Evolutionary conservation across 345 rosid species (phyloP).

Genomic region (Eucalyptus albens): DNA sequence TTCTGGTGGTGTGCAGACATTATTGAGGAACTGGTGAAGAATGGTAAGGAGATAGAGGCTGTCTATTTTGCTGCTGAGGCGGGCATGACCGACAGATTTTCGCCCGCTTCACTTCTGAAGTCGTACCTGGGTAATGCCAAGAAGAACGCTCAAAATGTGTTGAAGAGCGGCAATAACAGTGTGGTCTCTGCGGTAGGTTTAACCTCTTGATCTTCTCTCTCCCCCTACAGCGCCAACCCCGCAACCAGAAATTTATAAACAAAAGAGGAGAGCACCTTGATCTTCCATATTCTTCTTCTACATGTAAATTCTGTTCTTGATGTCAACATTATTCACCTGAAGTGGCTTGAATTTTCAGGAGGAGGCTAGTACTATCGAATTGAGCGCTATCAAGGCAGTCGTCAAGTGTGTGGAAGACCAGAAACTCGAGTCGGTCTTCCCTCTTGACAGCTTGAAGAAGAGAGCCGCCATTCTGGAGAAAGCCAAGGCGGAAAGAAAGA

Average conservation of each 20-base stretch:
- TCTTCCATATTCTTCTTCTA: not conserved
- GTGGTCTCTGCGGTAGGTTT: constrained; percentile 17
- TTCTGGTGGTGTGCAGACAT: constrained; percentile 17
- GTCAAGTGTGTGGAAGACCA: constrained; percentile 52
- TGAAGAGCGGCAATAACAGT: constrained; percentile 22
- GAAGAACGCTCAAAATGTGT: constrained; percentile 16
- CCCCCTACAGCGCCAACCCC: not conserved
- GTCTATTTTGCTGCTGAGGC: constrained; percentile 42
- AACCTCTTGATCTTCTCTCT: not conserved
- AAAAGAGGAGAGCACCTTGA: not conserved
- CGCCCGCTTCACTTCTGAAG: constrained; percentile 33
- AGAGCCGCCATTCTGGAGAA: constrained; percentile 32
- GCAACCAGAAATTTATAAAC: not conserved
- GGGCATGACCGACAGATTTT: constrained; percentile 33
- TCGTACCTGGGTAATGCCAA: constrained; percentile 26
- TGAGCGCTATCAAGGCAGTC: constrained; percentile 36
- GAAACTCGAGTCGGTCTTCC: constrained; percentile 35
- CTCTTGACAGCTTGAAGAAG: constrained; percentile 25
- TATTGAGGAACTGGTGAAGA: constrained; percentile 33
- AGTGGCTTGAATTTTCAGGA: constrained; percentile 17
- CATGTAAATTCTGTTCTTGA: not conserved
- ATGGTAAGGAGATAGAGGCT: constrained; percentile 49
- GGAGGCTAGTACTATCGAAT: constrained; percentile 27
- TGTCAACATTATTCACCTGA: not conserved
- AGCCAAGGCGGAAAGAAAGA: constrained; percentile 28